Base-by-base conservation (phyloP, 2,329 filamentous ascomycete species). In the Hansfordia pulvinata region DNA sequence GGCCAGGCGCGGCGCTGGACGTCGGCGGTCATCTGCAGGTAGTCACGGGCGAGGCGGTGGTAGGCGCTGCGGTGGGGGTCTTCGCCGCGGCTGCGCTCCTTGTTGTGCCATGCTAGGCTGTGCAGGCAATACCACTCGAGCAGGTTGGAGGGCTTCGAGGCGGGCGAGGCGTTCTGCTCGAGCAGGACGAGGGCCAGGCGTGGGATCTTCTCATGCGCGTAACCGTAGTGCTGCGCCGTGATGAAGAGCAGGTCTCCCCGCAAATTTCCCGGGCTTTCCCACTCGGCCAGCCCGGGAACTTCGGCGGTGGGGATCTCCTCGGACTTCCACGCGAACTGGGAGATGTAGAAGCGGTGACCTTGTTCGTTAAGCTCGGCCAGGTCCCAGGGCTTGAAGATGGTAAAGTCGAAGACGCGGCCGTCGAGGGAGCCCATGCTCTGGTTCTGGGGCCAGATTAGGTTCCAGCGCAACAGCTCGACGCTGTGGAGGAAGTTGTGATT, bases 261-360 rank as follows among this genome's bases (percentile, higher is more conserved):
- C 6, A 44, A 12, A 19, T 38, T 34, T 23, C 36, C 41, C 19
- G 35, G 33, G n/a, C 39, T 35, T 17, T 33, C 29, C 20, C 23
- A 28, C 14, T 26, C 34, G 7, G 36, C 38, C 3, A 39, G 28
- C 12, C 31, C 33, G 13, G 35, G 36, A 25, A 43, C 35, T 5
- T 36, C 39, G 10, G 37, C 42, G 4, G 32, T 35, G 4, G 41
- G 34, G 30, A 45, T 45, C 6, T 23, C 25, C 10, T 43, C 39
- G 10, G 34, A 34, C 15, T 37, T 31, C 42, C 42, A 44, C n/a
- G 25, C 15, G 10, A 33, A 32, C n/a, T 41, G 32, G 15, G 34
- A 42, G n/a, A 44, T 29, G 25, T 44, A 44, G 19, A 43, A 44
- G 8, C 42, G 34, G 20, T 44, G 42, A 18, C 43, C 43, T 2